Base-by-base conservation (phyloP, 2,329 filamentous ascomycete species). In the Hypoxylon sp. region DNA sequence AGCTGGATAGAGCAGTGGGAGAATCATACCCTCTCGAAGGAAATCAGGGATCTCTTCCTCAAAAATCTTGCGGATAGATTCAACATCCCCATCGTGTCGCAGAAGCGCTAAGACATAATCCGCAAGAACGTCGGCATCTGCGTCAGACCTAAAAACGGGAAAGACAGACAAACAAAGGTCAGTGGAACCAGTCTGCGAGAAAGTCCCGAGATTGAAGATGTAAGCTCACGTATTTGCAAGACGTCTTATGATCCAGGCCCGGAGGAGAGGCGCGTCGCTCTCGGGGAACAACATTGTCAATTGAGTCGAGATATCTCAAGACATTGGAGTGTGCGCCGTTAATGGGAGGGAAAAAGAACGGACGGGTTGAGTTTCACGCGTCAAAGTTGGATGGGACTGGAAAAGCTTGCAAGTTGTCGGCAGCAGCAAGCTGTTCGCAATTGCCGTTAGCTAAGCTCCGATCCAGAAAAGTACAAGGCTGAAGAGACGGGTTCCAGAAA, bases 81-180 rank as follows among this genome's bases (percentile, higher is more conserved):
- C 84, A 44, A 86, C 82, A 55, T 88, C 84, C 68, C 90, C 91
- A 71, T 93, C 91, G 68, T 92, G 89, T 60, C 88, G 87, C 50
- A 95, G 82, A 19, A 96, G 86, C 6, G 92, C 92, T 68, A 94
- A 85, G n/a, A 95, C 91, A 77, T 94, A 96, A 74, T 96, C 93
- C 51, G 92, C 92, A 2, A 96, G 88, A 4, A 95, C 92, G 75
- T 94, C 92, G 32, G 90, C 88, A 77, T 96, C 93, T 55, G 92
- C 92, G 75, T 94, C 92, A 29, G 91, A 93, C 58, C 92, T 93
- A 69, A 8, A 61, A 13, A 24, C 21, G 35, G 21, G 19, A 31
- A 21, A 54, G 27, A 42, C 15, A 48, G 24, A 59, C 29, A 52
- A 42, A 63, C 65, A 24, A 68, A 60, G 46, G 50, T 68, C 8